phyloP scores from a whole-genome alignment of 164 flowering plant genomes.

The Stephania japonica region DNA sequence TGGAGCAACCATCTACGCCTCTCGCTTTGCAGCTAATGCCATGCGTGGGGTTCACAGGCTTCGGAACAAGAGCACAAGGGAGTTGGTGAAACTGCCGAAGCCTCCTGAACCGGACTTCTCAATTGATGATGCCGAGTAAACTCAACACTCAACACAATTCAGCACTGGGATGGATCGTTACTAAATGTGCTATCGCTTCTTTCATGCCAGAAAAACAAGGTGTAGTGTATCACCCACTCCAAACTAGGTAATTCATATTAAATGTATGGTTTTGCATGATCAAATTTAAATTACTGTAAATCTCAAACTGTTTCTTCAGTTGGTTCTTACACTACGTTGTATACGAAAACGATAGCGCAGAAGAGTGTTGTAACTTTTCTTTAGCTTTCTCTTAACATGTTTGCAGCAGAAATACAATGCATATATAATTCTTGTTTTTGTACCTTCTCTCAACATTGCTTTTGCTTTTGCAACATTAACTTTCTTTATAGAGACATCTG shows the following conservation, averaged over 20 bases:
- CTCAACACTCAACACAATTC: background rate
- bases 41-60: conserved; percentile 75
- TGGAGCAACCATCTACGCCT: conserved; percentile 75
- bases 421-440: too few relatives aligned
- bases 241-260: background rate
- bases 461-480: background rate
- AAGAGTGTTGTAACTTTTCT: background rate
- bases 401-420: background rate
- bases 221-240: background rate
- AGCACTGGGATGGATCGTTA: background rate
- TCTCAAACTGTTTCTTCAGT: background rate
- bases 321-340: background rate
- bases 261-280: background rate
- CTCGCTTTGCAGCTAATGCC: conserved; percentile 85
- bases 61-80: conserved; percentile 24
- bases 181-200: background rate
- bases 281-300: background rate
- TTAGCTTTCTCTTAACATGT: background rate
- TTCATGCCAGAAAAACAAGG: background rate
- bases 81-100: conserved; percentile 65
- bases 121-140: background rate
- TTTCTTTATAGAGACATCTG: too few relatives aligned
- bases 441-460: background rate
- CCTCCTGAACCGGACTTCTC: conserved; percentile 91
- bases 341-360: background rate